These are phyloP conservation scores for Carallia brachiata DNA, from an alignment of 345 rosid genomes.

Conservation along the genomic window DNA sequence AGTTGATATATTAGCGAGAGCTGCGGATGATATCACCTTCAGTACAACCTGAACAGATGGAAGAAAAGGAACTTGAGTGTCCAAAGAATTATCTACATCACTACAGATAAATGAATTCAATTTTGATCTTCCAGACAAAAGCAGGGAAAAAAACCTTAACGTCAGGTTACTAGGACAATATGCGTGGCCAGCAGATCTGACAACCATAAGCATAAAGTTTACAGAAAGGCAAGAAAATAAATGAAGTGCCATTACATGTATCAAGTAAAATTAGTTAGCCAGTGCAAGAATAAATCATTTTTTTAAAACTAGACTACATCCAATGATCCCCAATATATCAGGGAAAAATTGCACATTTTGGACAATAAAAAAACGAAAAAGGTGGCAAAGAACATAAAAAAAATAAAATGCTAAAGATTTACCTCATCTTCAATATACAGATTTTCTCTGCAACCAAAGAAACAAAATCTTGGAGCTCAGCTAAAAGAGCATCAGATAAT, in stretches of 20 bases:
- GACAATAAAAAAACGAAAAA: too few relatives aligned
- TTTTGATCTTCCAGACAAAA: constrained; percentile 12
- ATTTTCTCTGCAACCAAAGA: constrained; percentile 48
- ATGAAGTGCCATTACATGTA: too few relatives aligned
- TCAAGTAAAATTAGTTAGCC: too few relatives aligned
- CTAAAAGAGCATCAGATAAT: constrained; percentile 60
- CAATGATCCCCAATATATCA: too few relatives aligned
- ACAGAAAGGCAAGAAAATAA: too few relatives aligned
- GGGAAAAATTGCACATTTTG: too few relatives aligned
- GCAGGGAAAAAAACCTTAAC: neutral
- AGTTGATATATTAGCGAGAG: constrained; percentile 49
- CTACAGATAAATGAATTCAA: constrained; percentile 51
- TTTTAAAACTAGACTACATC: neutral
- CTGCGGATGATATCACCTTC: constrained; percentile 71
- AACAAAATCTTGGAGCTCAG: constrained; percentile 62
- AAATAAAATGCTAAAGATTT: constrained; percentile 9
- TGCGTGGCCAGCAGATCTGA: neutral
- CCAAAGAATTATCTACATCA: constrained; percentile 77
- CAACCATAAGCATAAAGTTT: too few relatives aligned
- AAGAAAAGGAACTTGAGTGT: constrained; percentile 49
- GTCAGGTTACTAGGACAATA: neutral
- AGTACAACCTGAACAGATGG: constrained; percentile 87
- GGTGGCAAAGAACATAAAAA: too few relatives aligned
- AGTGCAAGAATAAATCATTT: too few relatives aligned
- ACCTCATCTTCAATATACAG: constrained; percentile 53